A percentile compares a stretch with the other conserved stretches of the same genome.
Evolutionary conservation across 768 basidiomycete genomes (phyloP).

Genomic region (Dioszegia aurantiaca): DNA sequence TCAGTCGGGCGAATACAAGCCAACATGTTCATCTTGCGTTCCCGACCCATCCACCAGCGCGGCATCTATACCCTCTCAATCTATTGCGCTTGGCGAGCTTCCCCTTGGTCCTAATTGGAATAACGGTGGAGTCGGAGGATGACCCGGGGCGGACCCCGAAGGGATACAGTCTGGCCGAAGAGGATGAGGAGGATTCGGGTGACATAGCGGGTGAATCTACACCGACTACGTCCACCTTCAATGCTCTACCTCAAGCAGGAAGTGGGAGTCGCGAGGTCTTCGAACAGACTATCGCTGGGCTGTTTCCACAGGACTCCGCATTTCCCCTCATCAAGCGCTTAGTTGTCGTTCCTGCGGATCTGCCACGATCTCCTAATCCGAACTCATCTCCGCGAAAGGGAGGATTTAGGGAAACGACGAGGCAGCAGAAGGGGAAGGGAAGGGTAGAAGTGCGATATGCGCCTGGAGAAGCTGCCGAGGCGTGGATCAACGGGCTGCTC

Average conservation of each 20-base stretch:
- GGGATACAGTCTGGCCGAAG: constrained; percentile 27
- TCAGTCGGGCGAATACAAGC: constrained; percentile 55
- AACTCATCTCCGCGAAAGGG: constrained; percentile 53
- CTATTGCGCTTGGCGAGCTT: constrained; percentile 65
- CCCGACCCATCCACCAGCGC: constrained; percentile 69
- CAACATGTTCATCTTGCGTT: constrained; percentile 79
- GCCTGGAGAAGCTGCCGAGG: constrained; percentile 66
- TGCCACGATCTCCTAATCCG: constrained; percentile 22
- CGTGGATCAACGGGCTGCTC: constrained; percentile 82
- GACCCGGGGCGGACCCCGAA: constrained; percentile 54
- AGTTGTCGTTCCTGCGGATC: constrained; percentile 28
- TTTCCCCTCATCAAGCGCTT: constrained; percentile 67
- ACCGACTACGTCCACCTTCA: constrained; percentile 25
- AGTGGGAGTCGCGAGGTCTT: constrained; percentile 61
- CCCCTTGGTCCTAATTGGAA: constrained; percentile 84
- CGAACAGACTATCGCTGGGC: constrained; percentile 62
- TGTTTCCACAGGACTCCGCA: constrained; percentile 65
- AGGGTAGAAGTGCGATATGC: constrained; percentile 60
- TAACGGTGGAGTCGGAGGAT: constrained; percentile 61
- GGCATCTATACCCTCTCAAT: constrained; percentile 65
- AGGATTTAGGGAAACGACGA: neutral
- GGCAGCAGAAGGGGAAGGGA: constrained; percentile 45
- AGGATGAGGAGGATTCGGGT: constrained; percentile 28
- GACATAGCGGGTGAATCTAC: constrained; percentile 28
- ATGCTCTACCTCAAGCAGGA: neutral